Conservation (phyloP, 495 filamentous ascomycete genomes). For the Podospora fimiseda region DNA sequence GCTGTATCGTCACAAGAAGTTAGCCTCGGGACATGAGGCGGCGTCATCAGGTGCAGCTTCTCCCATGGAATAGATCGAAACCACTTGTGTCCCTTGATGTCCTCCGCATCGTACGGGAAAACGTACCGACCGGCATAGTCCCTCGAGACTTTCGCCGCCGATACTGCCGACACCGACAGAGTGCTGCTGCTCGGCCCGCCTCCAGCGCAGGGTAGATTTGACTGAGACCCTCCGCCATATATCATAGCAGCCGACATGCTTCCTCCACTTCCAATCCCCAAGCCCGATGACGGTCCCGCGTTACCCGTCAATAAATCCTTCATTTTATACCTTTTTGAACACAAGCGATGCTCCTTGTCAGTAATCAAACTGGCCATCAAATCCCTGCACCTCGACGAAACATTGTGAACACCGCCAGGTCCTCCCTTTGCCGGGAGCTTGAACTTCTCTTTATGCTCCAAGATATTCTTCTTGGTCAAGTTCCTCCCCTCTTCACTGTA, state of each 20-base stretch:
- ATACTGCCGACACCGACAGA: background rate
- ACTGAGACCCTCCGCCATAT: background rate
- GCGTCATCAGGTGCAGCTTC: constrained; percentile 55
- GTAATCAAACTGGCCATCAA: constrained; percentile 70
- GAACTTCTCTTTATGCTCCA: constrained; percentile 47
- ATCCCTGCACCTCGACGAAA: constrained; percentile 60
- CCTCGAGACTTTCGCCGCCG: background rate
- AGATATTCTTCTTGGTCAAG: constrained; percentile 72
- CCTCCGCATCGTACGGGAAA: constrained; percentile 68
- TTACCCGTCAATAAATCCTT: constrained; percentile 50
- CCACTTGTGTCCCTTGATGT: constrained; percentile 73
- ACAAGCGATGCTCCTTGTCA: constrained; percentile 69
- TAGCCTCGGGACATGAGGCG: constrained; percentile 72
- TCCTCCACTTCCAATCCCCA: background rate
- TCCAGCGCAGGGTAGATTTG: background rate
- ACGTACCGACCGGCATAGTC: constrained; percentile 53
- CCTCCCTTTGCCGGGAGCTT: constrained; percentile 48
- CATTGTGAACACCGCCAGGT: constrained; percentile 19
- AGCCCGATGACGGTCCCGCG: too few relatives aligned
- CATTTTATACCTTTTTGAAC: constrained; percentile 58
- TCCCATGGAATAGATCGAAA: constrained; percentile 65
- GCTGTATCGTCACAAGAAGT: constrained; percentile 70
- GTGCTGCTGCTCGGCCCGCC: background rate
- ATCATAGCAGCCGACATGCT: background rate
- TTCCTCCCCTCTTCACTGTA: constrained; percentile 66